Base-by-base conservation (phyloP, 75 land plant species). In the Sequoiadendron giganteum region DNA sequence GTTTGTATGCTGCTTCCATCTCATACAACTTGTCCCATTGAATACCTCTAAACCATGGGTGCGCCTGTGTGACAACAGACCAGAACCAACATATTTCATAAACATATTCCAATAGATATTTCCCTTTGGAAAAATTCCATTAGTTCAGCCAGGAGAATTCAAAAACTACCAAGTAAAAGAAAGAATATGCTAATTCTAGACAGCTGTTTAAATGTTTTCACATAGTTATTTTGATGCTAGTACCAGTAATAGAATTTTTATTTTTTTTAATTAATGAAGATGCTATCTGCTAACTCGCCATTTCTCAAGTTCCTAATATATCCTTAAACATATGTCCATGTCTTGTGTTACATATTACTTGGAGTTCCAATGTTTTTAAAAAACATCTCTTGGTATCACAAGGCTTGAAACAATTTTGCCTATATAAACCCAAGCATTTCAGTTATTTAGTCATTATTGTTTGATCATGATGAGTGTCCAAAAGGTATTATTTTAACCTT, bases 1-100 rank as follows among this genome's bases (percentile, higher is more conserved):
- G 95, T 88, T 90, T 94, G 82, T 90, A 94, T 6, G 95, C 94
- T 78, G 94, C 95, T 81, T 94, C 95, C 93, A 93, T 91, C 56
- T 93, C 94, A 80, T 94, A 93, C 58, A 93, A 85, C 54, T 47
- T 88, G 72, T 91, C 91, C 94, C 94, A 93, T 39, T 89, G 86
- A 75, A 93, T 83, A 36, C 92, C 90, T 87, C 72, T 89, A 47
- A 93, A 94, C 94, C 95, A 93, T 70, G 93, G 92, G 72, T 94
- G 95, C 68, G 91, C 90, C 95, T 94, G 39, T n/a, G 30, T n/a
- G 68, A 85, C 39, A 85, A 85, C 10, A 56, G 5, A 85, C 28
- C 32, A 45, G 32, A 82, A 45, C 47, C 45, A 81, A n/a, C 49
- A 11, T 47, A 45, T 47, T 28, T 25, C 52, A 47, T 47, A 82